Conservation (phyloP, 2,329 filamentous ascomycete genomes). For the Colletotrichum sansevieriae region DNA sequence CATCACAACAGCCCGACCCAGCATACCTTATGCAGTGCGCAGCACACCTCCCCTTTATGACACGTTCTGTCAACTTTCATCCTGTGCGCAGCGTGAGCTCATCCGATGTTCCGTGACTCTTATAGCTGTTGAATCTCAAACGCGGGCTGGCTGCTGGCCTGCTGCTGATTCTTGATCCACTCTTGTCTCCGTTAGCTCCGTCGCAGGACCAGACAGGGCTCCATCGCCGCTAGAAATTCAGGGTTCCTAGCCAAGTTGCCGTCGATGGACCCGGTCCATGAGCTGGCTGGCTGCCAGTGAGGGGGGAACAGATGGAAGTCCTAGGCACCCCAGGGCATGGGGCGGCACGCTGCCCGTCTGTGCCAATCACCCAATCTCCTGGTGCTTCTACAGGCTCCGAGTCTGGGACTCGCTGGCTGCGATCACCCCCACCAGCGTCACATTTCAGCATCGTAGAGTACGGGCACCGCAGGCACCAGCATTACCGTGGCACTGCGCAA, state of each 20-base stretch:
- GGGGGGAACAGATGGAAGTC: conserved; percentile 11
- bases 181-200: conserved; percentile 37
- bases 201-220: conserved; percentile 26
- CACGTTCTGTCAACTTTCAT: not conserved
- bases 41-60: not conserved
- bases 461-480: conserved; percentile 12
- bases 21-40: not conserved
- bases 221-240: conserved; percentile 18
- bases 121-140: conserved; percentile 12
- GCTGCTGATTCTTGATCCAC: not conserved
- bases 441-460: not conserved
- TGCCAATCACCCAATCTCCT: conserved; percentile 1
- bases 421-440: conserved; percentile 18
- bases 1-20: not conserved
- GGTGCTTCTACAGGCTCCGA: not conserved
- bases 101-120: conserved; percentile 18
- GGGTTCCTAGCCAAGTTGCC: conserved; percentile 25
- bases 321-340: conserved; percentile 17
- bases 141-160: not conserved
- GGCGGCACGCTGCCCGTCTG: conserved; percentile 4
- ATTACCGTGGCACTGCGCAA: not conserved
- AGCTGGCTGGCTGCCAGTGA: not conserved
- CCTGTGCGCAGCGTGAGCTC: not conserved
- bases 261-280: not conserved
- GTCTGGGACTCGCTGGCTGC: not conserved